A percentile compares a stretch with the other conserved stretches of the same genome.
phyloP scores from a whole-genome alignment of 805 yeast species.

The Barnettozyma wickerhamii region DNA sequence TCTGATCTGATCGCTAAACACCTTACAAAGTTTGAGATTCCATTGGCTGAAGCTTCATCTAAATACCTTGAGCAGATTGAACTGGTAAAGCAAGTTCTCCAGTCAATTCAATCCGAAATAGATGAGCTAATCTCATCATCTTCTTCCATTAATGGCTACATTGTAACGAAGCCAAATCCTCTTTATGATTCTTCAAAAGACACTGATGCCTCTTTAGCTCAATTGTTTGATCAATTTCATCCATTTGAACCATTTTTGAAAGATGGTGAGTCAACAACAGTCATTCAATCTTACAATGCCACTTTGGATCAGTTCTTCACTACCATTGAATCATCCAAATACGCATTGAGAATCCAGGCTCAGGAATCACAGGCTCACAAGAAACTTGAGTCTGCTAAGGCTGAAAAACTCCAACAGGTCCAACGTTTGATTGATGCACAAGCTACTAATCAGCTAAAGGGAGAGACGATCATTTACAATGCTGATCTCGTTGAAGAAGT shows the following conservation, averaged over 20 bases:
- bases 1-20: slow-evolving; percentile 69
- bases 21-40: slow-evolving; percentile 35
- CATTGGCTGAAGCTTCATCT: slow-evolving; percentile 36
- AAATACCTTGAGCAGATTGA: slow-evolving; percentile 26
- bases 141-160: slow-evolving; percentile 49
- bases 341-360: slow-evolving; percentile 67
- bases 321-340: slow-evolving; percentile 75
- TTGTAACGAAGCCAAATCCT: slow-evolving; percentile 58
- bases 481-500: slow-evolving; percentile 73
- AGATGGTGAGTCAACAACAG: slow-evolving; percentile 34
- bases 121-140: slow-evolving; percentile 29
- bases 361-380: slow-evolving; percentile 74
- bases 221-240: slow-evolving; percentile 60
- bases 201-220: slow-evolving; percentile 38
- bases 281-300: slow-evolving; percentile 64
- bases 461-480: slow-evolving; percentile 64
- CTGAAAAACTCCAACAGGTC: slow-evolving; percentile 68
- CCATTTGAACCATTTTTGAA: slow-evolving; percentile 51
- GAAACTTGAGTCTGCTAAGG: slow-evolving; percentile 68
- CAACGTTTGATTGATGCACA: slow-evolving; percentile 62
- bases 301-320: slow-evolving; percentile 85
- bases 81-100: slow-evolving; percentile 38
- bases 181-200: slow-evolving; percentile 39
- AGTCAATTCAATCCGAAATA: slow-evolving; percentile 43
- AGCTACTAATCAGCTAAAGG: slow-evolving; percentile 58